phyloP scores from a whole-genome alignment of 495 filamentous ascomycete species.

The Xylaria castorea region DNA sequence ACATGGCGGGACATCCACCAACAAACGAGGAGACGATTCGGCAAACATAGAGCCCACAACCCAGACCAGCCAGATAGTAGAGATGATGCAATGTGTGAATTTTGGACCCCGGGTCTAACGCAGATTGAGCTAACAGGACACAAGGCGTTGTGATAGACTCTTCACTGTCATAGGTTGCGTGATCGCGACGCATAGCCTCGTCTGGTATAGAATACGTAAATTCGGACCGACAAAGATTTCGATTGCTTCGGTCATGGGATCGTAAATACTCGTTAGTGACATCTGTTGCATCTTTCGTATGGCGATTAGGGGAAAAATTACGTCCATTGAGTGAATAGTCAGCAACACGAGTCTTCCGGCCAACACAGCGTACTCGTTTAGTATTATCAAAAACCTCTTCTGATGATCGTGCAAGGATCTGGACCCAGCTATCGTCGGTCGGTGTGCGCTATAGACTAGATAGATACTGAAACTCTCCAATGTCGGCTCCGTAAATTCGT shows the following conservation, averaged over 20 bases:
- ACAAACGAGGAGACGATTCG: not conserved
- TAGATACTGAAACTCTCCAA: conserved; percentile 2
- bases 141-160: not conserved
- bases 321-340: not conserved
- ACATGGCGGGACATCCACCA: not conserved
- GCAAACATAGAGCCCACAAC: not conserved
- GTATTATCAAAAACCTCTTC: not conserved
- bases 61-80: not conserved
- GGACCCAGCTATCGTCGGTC: not conserved
- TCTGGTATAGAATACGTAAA: not conserved
- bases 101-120: not conserved
- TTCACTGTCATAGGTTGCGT: not conserved
- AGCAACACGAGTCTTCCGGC: not conserved
- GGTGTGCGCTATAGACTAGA: not conserved
- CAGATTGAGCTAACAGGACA: not conserved
- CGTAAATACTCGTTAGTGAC: not conserved
- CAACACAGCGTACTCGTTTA: not conserved
- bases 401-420: not conserved
- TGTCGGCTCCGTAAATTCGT: not conserved
- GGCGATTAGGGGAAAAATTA: not conserved
- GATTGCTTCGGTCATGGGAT: not conserved
- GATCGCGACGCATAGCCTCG: not conserved
- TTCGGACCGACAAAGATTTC: too few relatives aligned
- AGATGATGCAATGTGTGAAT: not conserved
- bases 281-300: not conserved